A percentile compares a stretch with the other conserved stretches of the same genome.
These are phyloP conservation scores for Nicotiana obtusifolia DNA, from an alignment of 257 asterid genomes.

Conservation along the genomic window DNA sequence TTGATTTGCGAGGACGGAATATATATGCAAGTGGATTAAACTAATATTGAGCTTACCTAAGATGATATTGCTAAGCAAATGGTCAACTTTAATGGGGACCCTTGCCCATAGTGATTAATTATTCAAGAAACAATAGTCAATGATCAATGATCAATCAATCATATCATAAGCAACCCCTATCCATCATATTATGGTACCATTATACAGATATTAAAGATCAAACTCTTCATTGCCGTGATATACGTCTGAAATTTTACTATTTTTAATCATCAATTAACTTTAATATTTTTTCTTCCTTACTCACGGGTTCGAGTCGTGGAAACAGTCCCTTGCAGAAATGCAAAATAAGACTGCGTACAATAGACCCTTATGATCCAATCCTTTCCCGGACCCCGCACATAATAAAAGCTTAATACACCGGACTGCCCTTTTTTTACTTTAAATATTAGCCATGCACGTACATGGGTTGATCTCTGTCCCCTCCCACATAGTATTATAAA, in stretches of 20 bases:
- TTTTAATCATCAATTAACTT: neutral
- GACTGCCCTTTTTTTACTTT: too few relatives aligned
- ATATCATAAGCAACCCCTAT: slow-evolving; percentile 3
- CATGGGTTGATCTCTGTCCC: neutral
- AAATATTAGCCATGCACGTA: neutral
- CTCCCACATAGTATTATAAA: slow-evolving; percentile 36
- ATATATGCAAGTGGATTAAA: slow-evolving; percentile 10
- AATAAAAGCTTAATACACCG: too few relatives aligned
- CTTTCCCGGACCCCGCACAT: too few relatives aligned
- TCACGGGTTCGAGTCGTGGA: too few relatives aligned
- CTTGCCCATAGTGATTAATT: slow-evolving; percentile 7
- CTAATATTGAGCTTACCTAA: slow-evolving; percentile 33
- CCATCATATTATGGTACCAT: neutral
- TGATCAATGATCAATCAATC: slow-evolving; percentile 54
- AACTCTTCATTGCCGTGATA: slow-evolving; percentile 33
- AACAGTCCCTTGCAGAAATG: too few relatives aligned
- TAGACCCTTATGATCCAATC: too few relatives aligned
- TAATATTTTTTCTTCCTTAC: neutral
- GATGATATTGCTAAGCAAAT: slow-evolving; percentile 26
- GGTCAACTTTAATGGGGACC: slow-evolving; percentile 50
- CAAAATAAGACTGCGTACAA: too few relatives aligned
- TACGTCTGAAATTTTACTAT: slow-evolving; percentile 22
- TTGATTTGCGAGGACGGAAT: neutral
- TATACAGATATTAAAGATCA: slow-evolving; percentile 30
- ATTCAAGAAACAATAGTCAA: slow-evolving; percentile 48